Conservation (phyloP, 2,329 filamentous ascomycete genomes). For the Fusarium coicis region DNA sequence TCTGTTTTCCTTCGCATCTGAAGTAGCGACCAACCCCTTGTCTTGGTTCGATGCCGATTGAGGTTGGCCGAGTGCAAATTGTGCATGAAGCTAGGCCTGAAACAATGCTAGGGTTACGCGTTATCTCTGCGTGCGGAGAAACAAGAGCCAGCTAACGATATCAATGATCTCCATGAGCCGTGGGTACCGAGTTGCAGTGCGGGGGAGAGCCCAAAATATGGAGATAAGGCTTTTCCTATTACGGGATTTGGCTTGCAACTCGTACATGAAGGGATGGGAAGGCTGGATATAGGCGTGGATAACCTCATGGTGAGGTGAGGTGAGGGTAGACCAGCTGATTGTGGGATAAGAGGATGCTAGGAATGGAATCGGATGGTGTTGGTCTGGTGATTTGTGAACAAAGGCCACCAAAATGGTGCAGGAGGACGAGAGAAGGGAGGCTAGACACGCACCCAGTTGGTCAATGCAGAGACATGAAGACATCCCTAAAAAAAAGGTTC, state of each 20-base stretch:
- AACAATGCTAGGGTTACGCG: neutral
- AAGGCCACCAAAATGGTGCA: neutral
- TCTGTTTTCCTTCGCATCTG: slow-evolving; percentile 4
- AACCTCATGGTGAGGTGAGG: slow-evolving; percentile 8
- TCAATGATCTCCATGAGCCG: slow-evolving; percentile 21
- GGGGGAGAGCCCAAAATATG: slow-evolving; percentile 19
- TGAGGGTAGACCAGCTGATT: slow-evolving; percentile 4
- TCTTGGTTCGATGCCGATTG: slow-evolving; percentile 27
- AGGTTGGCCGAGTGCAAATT: slow-evolving; percentile 33
- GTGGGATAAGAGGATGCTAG: neutral
- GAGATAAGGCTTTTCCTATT: slow-evolving; percentile 35
- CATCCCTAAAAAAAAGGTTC: neutral
- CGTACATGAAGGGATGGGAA: slow-evolving; percentile 34
- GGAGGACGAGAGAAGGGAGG: neutral
- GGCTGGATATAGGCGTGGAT: slow-evolving; percentile 23
- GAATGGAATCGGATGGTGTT: neutral
- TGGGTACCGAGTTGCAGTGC: slow-evolving; percentile 16
- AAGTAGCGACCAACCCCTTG: slow-evolving; percentile 8
- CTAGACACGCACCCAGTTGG: neutral
- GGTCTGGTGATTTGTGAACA: slow-evolving; percentile 10
- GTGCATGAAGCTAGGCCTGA: slow-evolving; percentile 30
- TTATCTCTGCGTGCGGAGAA: slow-evolving; percentile 37
- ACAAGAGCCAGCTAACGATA: slow-evolving; percentile 8
- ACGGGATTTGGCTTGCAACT: slow-evolving; percentile 28
- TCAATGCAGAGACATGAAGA: neutral